phyloP scores from a whole-genome alignment of 805 yeast genomes.

The Maudiozyma turicensis region DNA sequence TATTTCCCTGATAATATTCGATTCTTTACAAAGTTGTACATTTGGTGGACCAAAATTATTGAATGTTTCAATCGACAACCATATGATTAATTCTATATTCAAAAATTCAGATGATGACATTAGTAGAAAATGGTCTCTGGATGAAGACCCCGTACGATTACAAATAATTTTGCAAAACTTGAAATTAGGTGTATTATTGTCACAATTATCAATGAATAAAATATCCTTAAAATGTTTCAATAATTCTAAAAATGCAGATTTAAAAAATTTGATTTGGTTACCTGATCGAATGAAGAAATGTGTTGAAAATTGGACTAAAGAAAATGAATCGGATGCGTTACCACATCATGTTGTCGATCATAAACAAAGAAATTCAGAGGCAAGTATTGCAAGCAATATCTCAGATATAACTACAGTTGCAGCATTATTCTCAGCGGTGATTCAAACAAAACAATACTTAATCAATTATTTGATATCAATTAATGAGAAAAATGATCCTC shows the following conservation, averaged over 20 bases:
- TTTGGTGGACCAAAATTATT: conserved; percentile 39
- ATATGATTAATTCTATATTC: conserved; percentile 9
- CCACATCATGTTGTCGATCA: not conserved
- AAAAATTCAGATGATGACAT: not conserved
- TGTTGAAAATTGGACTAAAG: conserved; percentile 2
- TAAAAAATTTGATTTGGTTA: conserved; percentile 8
- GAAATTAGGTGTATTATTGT: conserved; percentile 20
- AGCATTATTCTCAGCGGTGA: conserved; percentile 12
- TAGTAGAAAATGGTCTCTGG: conserved; percentile 23
- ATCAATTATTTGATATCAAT: conserved; percentile 13
- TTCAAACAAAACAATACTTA: conserved; percentile 15
- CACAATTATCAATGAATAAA: conserved; percentile 18
- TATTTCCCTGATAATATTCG: conserved; percentile 39
- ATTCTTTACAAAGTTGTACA: conserved; percentile 41
- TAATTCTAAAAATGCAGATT: not conserved
- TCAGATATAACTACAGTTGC: conserved; percentile 1
- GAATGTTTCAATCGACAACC: conserved; percentile 18
- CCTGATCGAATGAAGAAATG: conserved; percentile 3
- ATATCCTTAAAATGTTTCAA: conserved; percentile 11
- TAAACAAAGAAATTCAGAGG: not conserved
- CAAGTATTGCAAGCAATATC: not conserved
- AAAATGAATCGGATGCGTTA: not conserved
- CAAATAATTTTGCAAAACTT: conserved; percentile 18
- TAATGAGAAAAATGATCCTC: conserved; percentile 4
- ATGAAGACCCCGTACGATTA: conserved; percentile 15